phyloP scores from a whole-genome alignment of 163 green algal genomes.

The Scenedesmus sp. region DNA sequence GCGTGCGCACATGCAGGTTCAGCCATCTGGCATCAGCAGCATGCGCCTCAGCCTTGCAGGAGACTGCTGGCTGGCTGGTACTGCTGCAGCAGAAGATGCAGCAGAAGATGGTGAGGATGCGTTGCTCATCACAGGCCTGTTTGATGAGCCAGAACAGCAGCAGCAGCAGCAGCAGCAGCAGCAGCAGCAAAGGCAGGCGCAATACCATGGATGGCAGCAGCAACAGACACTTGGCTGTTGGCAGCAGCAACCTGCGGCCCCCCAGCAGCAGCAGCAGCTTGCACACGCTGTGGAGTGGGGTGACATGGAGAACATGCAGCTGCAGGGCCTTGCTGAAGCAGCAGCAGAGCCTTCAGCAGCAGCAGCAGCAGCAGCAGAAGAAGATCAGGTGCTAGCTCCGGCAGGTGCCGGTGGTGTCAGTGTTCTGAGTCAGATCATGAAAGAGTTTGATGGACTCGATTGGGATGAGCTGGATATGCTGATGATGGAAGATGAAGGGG shows the following conservation, averaged over 20 bases:
- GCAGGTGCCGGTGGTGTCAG: background rate
- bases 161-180: background rate
- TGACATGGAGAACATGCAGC: background rate
- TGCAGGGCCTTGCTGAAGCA: background rate
- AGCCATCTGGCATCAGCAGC: background rate
- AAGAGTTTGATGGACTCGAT: background rate
- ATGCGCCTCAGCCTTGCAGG: background rate
- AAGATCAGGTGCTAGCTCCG: background rate
- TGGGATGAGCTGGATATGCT: background rate
- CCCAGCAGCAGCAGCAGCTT: background rate
- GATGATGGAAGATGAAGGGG: background rate
- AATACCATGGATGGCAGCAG: background rate
- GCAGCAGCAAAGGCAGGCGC: background rate
- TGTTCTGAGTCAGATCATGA: background rate
- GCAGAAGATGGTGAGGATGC: background rate
- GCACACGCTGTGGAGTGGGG: background rate
- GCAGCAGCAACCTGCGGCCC: background rate
- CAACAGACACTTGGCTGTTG: background rate
- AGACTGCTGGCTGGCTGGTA: background rate
- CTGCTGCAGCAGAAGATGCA: background rate
- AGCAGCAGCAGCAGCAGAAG: background rate
- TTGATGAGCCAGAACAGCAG: constrained; percentile 1
- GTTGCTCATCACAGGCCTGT: background rate
- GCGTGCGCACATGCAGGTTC: background rate
- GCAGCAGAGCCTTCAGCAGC: background rate